Evolutionary conservation across 306 rosid species (phyloP), one percentile per base, ranked within the genome.

Genomic region (Lablab purpureus): DNA sequence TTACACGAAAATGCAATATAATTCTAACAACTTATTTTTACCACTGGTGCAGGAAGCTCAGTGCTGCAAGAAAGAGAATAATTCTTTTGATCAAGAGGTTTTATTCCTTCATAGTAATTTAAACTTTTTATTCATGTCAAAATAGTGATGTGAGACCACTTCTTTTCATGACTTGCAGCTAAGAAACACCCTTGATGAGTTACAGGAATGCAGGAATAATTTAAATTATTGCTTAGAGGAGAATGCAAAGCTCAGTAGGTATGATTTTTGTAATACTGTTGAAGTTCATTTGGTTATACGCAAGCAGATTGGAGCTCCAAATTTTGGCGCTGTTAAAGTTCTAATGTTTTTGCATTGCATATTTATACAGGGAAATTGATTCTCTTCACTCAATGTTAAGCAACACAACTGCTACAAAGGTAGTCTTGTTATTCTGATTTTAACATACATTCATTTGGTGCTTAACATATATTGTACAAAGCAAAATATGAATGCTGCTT

Each of bases 231-330:
- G 99, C 88, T 84, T 91, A 78, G 91, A 89, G 78, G 99, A 95
- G 76, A 95, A 95, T 88, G 88, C 85, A 71, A 95, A 85, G 83
- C 99, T 93, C 84, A 87, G 80, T 46, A 80, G 96, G 99, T 93
- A 67, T 83, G 85, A 40, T 18, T 75, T 76, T 59, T 36, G 28
- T 74, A 67, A 45, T 72, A 17, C 15, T 17, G 65, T 59, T 28
- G 62, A 66, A 27, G 82, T 82, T 77, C 64, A 60, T 70, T 84
- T 49, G 63, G 22, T 67, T 40, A 46, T 41, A 46, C n/a, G 25
- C 67, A 22, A 68, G 30, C 60, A 40, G 63, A 70, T 70, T 80
- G 68, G 67, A 47, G 64, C 51, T 67, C 41, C 56, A 43, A 64
- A 49, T 55, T 68, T 76, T 80, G 64, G 58, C 17, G 59, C 17